Evolutionary conservation across 73 alveolate genomes (phyloP), one percentile per base, ranked within the genome.

Genomic region (Symbiodinium pilosum): DNA sequence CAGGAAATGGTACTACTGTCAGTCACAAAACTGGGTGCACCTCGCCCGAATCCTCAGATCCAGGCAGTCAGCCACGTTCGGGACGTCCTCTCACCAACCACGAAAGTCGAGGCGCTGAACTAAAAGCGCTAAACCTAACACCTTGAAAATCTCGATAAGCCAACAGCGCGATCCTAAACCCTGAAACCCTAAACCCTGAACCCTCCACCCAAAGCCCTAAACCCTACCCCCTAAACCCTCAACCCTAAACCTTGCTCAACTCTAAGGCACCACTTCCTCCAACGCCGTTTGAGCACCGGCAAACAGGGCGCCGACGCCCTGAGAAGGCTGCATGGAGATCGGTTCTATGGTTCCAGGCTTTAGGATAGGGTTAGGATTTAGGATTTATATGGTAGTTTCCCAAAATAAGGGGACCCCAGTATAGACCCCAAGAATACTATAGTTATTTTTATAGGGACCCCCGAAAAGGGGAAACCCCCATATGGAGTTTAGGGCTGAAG

Each of bases 261-360:
- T 54, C 71, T 24, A 54, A 64, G 77, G 77, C 77, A 64, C 77
- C 30, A 64, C 7, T 64, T 64, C 77, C 77, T 64, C 39, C 77
- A 64, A 30, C 77, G 77, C 77, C 77, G 77, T 16, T 30, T 64
- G 77, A 64, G 77, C 36, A 21, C 77, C 32, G 77, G 77, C 77
- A 32, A 36, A 16, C 77, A 64, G 77, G 77, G 77, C 77, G 77
- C 77, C 77, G 77, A 64, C 77, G 77, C 77, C 77, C 36, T 64
- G 77, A 32, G 77, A 32, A 64, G 77, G 77, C 21, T n/a, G n/a
- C n/a, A n/a, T n/a, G n/a, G n/a, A n/a, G n/a, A n/a, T n/a, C n/a
- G n/a, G n/a, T n/a, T n/a, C n/a, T n/a, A n/a, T n/a, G n/a, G n/a
- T n/a, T n/a, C n/a, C n/a, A n/a, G n/a, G n/a, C n/a, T n/a, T n/a